phyloP scores from a whole-genome alignment of 2,329 filamentous ascomycete genomes.

The Epichloe uncinata region DNA sequence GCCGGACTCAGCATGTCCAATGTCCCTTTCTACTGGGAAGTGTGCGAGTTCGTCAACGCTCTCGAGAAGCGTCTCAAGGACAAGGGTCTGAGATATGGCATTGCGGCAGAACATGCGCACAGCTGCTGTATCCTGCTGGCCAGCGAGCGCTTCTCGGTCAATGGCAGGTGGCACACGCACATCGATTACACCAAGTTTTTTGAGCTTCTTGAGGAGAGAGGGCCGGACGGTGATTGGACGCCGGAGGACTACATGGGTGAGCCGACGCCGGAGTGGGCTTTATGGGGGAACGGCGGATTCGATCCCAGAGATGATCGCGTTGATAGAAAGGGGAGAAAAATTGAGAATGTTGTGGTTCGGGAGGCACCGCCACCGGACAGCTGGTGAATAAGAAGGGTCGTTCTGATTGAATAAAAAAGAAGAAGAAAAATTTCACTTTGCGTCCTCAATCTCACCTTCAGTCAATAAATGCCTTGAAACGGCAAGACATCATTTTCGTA shows the following conservation, averaged over 20 bases:
- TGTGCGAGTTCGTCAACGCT: slow-evolving; percentile 66
- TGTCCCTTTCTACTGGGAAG: slow-evolving; percentile 90
- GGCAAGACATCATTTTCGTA: too few relatives aligned
- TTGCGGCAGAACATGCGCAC: slow-evolving; percentile 89
- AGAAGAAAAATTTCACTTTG: too few relatives aligned
- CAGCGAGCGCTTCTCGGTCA: slow-evolving; percentile 61
- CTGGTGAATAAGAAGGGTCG: neutral
- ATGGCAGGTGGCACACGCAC: slow-evolving; percentile 76
- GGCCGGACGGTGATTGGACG: slow-evolving; percentile 53
- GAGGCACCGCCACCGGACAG: slow-evolving; percentile 14
- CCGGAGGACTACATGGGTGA: slow-evolving; percentile 85
- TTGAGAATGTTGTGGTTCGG: slow-evolving; percentile 27
- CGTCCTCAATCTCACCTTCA: too few relatives aligned
- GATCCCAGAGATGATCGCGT: slow-evolving; percentile 82
- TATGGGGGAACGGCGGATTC: slow-evolving; percentile 90
- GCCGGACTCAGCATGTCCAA: slow-evolving; percentile 94
- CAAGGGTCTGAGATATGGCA: slow-evolving; percentile 70
- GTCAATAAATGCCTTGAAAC: too few relatives aligned
- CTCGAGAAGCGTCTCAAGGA: slow-evolving; percentile 55
- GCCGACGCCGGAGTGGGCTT: slow-evolving; percentile 83
- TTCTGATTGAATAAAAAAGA: neutral
- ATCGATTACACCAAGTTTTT: slow-evolving; percentile 92
- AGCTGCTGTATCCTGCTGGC: slow-evolving; percentile 86
- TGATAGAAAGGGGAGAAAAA: slow-evolving; percentile 67
- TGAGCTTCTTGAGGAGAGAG: slow-evolving; percentile 58